These are phyloP conservation scores for Apostasia shenzhenica DNA, from an alignment of 106 monocot genomes.

Conservation along the genomic window DNA sequence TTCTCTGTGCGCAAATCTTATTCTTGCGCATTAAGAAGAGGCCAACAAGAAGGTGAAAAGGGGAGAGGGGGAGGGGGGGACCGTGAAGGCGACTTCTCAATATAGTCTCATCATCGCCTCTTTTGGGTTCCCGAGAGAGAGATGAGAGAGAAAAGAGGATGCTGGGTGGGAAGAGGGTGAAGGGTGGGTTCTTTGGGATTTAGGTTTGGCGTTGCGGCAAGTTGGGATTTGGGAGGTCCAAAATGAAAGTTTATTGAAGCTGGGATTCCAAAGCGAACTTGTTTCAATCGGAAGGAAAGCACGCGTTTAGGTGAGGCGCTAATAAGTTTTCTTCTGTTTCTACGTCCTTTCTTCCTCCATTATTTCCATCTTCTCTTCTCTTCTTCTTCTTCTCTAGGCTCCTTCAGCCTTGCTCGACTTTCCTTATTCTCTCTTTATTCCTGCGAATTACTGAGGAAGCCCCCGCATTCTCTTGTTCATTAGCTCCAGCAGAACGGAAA, in stretches of 20 bases:
- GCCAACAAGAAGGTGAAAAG: background rate
- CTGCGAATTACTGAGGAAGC: too few species aligned
- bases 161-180: slow-evolving; percentile 5
- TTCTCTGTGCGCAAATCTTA: slow-evolving; percentile 4
- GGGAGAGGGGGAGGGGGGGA: slow-evolving; percentile 2
- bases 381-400: too few species aligned
- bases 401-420: too few species aligned
- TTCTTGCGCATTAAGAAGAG: background rate
- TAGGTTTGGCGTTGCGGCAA: background rate
- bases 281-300: slow-evolving; percentile 42
- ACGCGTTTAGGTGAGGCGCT: slow-evolving; percentile 39
- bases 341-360: background rate
- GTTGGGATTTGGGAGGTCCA: slow-evolving; percentile 1
- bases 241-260: slow-evolving; percentile 83
- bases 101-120: background rate
- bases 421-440: too few species aligned
- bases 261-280: slow-evolving; percentile 70
- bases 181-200: slow-evolving; percentile 7
- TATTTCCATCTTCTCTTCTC: too few species aligned
- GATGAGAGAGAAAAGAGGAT: background rate
- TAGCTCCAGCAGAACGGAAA: too few species aligned
- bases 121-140: slow-evolving; percentile 1
- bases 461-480: too few species aligned
- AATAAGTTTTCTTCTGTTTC: background rate
- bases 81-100: background rate